Percentiles rank a stretch among this genome's conserved stretches.
Evolutionary conservation across 148 eudicot species (phyloP).

Genomic region (Camellia lanceoleosa): DNA sequence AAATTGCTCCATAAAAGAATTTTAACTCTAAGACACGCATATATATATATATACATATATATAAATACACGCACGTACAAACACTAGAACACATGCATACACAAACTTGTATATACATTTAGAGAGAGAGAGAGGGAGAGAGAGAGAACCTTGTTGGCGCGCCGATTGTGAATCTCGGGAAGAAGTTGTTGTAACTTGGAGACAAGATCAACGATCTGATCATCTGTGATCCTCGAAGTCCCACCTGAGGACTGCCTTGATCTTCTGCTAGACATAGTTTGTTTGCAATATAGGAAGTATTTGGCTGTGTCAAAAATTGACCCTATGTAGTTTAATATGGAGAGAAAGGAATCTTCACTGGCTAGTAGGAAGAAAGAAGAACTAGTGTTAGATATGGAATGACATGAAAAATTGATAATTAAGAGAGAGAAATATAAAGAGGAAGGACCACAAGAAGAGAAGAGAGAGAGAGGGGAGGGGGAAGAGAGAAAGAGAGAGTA

Average conservation of each 20-base stretch:
- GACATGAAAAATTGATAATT: background rate
- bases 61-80: too few species aligned
- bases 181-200: slow-evolving; percentile 76
- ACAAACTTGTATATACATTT: background rate
- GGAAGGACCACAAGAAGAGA: slow-evolving; percentile 13
- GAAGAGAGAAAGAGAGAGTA: slow-evolving; percentile 24
- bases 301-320: background rate
- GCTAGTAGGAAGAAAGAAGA: background rate
- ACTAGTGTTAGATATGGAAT: background rate
- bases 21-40: too few species aligned
- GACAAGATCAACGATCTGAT: slow-evolving; percentile 68
- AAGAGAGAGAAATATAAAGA: background rate
- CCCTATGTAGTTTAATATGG: background rate
- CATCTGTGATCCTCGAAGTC: slow-evolving; percentile 63
- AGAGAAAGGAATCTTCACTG: background rate
- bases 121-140: background rate
- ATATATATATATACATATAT: too few species aligned
- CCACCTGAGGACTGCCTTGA: slow-evolving; percentile 51
- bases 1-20: too few species aligned
- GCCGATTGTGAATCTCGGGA: slow-evolving; percentile 70
- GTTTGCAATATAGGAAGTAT: background rate
- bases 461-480: background rate
- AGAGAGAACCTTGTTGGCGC: slow-evolving; percentile 55
- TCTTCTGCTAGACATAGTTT: slow-evolving; percentile 68
- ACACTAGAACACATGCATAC: too few species aligned